Evolutionary conservation across 139 green algal species (phyloP), one percentile per base, ranked within the genome.

Genomic region (Limnomonas spitsbergensis): DNA sequence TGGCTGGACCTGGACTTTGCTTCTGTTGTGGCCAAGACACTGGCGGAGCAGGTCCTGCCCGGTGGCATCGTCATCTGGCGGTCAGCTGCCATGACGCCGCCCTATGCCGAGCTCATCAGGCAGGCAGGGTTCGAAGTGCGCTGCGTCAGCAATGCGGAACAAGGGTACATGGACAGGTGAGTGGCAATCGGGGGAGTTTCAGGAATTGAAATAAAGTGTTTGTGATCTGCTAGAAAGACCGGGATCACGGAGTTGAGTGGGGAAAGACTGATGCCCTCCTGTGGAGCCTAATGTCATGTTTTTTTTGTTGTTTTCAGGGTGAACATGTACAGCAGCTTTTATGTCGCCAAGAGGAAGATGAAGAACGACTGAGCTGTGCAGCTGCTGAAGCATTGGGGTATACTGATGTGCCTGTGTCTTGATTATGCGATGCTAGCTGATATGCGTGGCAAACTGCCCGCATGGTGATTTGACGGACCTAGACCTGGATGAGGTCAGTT

Each of bases 1-100:
- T 99, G 95, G 95, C 86, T 97, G 76, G 85, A 91, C 66, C 52
- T 88, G 4, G 79, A 86, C 1, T 87, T 98, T 67, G 85, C 84
- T 27, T 40, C 86, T 78, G 91, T 97, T 77, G 87, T 95, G 53
- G 76, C 66, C 20, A 20, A 77, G 4, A 69, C 38, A 35, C 66
- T 81, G 4, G 39, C 39, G 4, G 29, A 77, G 70, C 70, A 77
- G 40, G 89, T 96, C 39, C 73, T 88, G 3, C 82, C 88, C 1
- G 96, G 95, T 35, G 95, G 95, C 69, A 90, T 93, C 34, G 88
- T 99, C 24, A 99, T 99, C 88, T 98, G 94, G 93, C 89, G 95
- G 72, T 95, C 89, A 2, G 95, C 95, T 68, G 93, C 92, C 26
- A 75, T 94, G 2, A 66, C 32, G 34, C 95, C 95, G 3, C 92